A percentile compares a stretch with the other conserved stretches of the same genome.
Evolutionary conservation across 1,139 yeast species (phyloP).

Genomic region (Taphrina wiesneri): DNA sequence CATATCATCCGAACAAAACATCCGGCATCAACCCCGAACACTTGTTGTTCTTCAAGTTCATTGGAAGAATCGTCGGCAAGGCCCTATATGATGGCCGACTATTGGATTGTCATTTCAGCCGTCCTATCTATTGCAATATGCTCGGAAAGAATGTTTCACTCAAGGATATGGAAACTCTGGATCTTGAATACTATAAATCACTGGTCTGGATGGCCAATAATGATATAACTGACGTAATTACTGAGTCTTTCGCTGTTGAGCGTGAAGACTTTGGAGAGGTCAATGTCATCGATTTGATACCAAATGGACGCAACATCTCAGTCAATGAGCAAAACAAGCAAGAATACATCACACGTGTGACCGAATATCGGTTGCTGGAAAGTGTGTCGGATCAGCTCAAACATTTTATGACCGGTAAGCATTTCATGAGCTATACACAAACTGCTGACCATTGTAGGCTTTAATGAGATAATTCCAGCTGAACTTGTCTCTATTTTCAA

Average conservation of each 20-base stretch:
- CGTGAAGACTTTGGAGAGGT: constrained; percentile 94
- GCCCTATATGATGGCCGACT: constrained; percentile 86
- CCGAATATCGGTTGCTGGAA: constrained; percentile 78
- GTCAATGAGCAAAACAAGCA: constrained; percentile 91
- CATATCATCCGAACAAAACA: constrained; percentile 93
- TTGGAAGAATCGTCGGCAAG: constrained; percentile 91
- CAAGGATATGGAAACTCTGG: constrained; percentile 93
- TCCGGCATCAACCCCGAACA: constrained; percentile 87
- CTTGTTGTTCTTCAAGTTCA: constrained; percentile 85
- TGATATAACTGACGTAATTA: constrained; percentile 90
- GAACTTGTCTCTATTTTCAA: constrained; percentile 85
- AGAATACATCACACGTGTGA: constrained; percentile 81
- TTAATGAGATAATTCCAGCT: constrained; percentile 88
- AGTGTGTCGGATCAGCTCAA: constrained; percentile 88
- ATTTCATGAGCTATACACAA: constrained; percentile 25
- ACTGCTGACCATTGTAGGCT: constrained; percentile 52
- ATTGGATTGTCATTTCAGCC: constrained; percentile 90
- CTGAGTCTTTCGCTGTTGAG: constrained; percentile 93
- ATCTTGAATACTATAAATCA: constrained; percentile 87
- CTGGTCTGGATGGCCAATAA: constrained; percentile 95
- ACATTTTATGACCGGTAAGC: constrained; percentile 60
- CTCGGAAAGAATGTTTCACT: constrained; percentile 78
- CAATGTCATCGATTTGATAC: constrained; percentile 72
- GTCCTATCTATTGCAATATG: constrained; percentile 89
- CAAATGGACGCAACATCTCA: constrained; percentile 76